phyloP scores from a whole-genome alignment of 768 basidiomycete genomes.

The Cystobasidium ongulense region DNA sequence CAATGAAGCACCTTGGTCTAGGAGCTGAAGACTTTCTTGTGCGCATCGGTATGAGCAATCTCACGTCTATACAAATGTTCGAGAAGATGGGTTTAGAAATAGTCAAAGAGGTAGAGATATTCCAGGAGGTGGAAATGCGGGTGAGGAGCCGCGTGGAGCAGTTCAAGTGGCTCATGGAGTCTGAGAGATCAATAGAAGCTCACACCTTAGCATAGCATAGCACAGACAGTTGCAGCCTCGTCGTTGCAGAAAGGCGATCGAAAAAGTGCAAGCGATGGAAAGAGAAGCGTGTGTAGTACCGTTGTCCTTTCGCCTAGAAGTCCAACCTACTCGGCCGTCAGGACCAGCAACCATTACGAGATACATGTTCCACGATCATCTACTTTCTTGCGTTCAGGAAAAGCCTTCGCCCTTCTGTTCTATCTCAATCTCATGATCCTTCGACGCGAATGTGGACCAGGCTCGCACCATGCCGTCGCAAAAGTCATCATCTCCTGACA shows the following conservation, averaged over 20 bases:
- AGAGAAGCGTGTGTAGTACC: too few relatives aligned
- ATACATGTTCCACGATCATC: neutral
- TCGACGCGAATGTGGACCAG: neutral
- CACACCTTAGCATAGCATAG: neutral
- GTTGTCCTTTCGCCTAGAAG: too few relatives aligned
- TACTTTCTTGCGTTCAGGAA: neutral
- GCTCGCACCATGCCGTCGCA: neutral
- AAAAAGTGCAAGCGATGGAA: neutral
- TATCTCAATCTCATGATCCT: neutral
- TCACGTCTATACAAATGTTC: conserved; percentile 64
- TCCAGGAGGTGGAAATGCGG: conserved; percentile 70
- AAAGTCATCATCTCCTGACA: neutral
- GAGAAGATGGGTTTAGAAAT: conserved; percentile 65
- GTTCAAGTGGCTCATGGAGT: neutral
- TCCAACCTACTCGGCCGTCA: too few relatives aligned
- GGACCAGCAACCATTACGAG: neutral
- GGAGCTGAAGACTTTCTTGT: conserved; percentile 53
- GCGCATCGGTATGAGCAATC: conserved; percentile 64
- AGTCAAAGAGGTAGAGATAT: conserved; percentile 63
- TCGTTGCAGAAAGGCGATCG: neutral
- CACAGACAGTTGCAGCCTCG: neutral
- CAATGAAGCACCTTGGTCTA: conserved; percentile 45
- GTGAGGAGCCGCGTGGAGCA: neutral
- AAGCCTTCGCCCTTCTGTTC: neutral
- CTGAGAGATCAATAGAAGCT: neutral